phyloP scores from a whole-genome alignment of 768 basidiomycete species.

The Mycena belliarum region DNA sequence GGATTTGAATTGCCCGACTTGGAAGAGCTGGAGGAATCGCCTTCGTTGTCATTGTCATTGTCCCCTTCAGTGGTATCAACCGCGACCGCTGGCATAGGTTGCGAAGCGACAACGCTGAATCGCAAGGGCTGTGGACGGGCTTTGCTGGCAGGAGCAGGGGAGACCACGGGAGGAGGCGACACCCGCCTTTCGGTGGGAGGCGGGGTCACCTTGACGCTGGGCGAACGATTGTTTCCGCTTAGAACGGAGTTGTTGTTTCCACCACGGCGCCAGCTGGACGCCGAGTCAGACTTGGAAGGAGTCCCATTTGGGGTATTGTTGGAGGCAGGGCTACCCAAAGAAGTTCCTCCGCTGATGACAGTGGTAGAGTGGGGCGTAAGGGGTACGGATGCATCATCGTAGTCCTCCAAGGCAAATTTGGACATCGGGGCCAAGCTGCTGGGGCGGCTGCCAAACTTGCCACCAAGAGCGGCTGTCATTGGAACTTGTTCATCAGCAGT shows the following conservation, averaged over 20 bases:
- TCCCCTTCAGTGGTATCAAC: slow-evolving; percentile 54
- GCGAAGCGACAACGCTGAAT: slow-evolving; percentile 54
- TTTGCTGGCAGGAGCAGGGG: slow-evolving; percentile 33
- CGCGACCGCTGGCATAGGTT: slow-evolving; percentile 56
- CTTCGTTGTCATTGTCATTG: slow-evolving; percentile 56
- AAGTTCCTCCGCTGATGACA: slow-evolving; percentile 71
- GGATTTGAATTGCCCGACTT: slow-evolving; percentile 65
- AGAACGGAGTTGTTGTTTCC: slow-evolving; percentile 73
- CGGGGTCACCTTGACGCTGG: slow-evolving; percentile 72
- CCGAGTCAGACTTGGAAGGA: slow-evolving; percentile 82
- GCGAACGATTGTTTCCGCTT: slow-evolving; percentile 63
- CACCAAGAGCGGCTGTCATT: slow-evolving; percentile 80
- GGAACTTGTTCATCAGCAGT: slow-evolving; percentile 59
- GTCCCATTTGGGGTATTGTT: slow-evolving; percentile 29
- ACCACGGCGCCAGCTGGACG: slow-evolving; percentile 79
- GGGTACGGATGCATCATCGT: slow-evolving; percentile 46
- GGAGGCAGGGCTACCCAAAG: slow-evolving; percentile 57
- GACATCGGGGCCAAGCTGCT: slow-evolving; percentile 42
- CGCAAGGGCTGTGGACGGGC: slow-evolving; percentile 69
- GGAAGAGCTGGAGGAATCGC: slow-evolving; percentile 62
- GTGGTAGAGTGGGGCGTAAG: slow-evolving; percentile 64
- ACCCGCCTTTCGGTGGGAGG: slow-evolving; percentile 58
- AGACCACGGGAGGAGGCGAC: slow-evolving; percentile 48
- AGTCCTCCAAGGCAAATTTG: slow-evolving; percentile 39
- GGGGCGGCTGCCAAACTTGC: slow-evolving; percentile 71